Evolutionary conservation across 257 asterid genomes (phyloP).

Genomic region (Nyctanthes arbortristis): DNA sequence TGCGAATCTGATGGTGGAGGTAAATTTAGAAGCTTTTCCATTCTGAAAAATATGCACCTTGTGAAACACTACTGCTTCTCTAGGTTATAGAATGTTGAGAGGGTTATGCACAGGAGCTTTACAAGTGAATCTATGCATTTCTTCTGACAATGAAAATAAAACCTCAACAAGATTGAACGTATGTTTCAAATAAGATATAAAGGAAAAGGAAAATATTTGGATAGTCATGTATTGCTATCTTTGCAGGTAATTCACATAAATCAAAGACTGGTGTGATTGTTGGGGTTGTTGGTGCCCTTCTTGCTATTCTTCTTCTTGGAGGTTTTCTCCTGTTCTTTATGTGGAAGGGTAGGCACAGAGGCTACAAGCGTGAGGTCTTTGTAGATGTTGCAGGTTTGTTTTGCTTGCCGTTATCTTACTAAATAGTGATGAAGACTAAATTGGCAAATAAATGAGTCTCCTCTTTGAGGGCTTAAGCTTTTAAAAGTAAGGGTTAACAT

Average conservation of each 20-base stretch:
- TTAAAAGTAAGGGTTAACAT: neutral
- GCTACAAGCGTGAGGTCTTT: conserved; percentile 68
- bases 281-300: conserved; percentile 67
- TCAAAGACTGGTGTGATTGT: conserved; percentile 58
- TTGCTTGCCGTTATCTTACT: conserved; percentile 4
- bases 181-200: neutral
- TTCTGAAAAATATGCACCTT: conserved; percentile 7
- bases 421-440: neutral
- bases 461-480: neutral
- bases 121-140: neutral
- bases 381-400: conserved; percentile 88
- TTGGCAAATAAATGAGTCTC: neutral
- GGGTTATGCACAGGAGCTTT: neutral
- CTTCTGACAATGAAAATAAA: conserved; percentile 6
- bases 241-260: conserved; percentile 64
- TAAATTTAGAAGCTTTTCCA: conserved; percentile 15
- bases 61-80: neutral
- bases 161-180: neutral
- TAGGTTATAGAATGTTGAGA: neutral
- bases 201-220: neutral
- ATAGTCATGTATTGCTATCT: conserved; percentile 1
- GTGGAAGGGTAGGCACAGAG: conserved; percentile 60
- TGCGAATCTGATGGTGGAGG: conserved; percentile 74
- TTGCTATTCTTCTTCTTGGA: conserved; percentile 60
- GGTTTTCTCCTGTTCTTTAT: conserved; percentile 51